Conservation (phyloP, 169 alveolate genomes). For the Plasmodium gaboni region DNA sequence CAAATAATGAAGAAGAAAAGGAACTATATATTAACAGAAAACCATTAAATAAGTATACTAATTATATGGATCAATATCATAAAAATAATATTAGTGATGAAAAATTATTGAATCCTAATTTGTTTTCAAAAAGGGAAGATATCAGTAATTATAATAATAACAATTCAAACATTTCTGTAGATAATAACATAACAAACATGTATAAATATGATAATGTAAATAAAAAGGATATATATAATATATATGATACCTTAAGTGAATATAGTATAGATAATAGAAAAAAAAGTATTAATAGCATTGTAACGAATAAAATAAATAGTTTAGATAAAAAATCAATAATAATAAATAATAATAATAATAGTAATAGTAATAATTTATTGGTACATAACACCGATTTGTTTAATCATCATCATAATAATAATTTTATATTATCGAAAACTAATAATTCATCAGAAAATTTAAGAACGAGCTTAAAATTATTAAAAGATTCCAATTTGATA, state of each 20-base stretch:
- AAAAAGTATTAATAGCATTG: constrained; percentile 6
- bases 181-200: neutral
- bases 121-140: neutral
- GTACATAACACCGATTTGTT: no score
- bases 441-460: constrained; percentile 18
- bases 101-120: neutral
- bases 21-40: neutral
- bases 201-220: constrained; percentile 2
- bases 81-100: neutral
- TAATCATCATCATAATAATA: neutral
- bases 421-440: neutral
- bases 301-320: constrained; percentile 32
- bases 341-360: constrained; percentile 4
- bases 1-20: neutral
- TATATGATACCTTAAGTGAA: constrained; percentile 20
- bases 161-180: neutral
- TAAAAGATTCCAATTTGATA: neutral
- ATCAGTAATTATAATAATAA: neutral
- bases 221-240: constrained; percentile 3
- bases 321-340: constrained; percentile 12
- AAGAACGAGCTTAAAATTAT: constrained; percentile 7
- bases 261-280: constrained; percentile 7
- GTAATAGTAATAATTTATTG: neutral
- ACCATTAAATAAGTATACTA: neutral
- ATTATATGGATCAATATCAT: neutral